A percentile compares a stretch with the other conserved stretches of the same genome.
Evolutionary conservation across 768 basidiomycete genomes (phyloP).

Genomic region (Butyriboletus loyo): DNA sequence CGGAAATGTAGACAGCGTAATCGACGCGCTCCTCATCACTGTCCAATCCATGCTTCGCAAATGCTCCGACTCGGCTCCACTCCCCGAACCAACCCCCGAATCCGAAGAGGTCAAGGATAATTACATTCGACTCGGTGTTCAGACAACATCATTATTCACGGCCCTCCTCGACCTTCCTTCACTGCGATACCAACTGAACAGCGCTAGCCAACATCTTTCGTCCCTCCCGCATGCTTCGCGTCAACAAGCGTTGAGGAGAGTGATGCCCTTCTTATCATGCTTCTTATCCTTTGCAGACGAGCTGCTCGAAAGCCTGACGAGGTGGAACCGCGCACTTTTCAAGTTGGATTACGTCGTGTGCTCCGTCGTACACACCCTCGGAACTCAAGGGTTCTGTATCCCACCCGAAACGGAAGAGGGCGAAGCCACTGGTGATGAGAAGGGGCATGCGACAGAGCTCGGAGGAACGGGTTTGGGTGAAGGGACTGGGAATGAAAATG

Average conservation of each 20-base stretch:
- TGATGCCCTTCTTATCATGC: constrained; percentile 72
- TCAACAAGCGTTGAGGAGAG: constrained; percentile 37
- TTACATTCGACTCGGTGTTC: constrained; percentile 51
- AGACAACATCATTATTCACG: constrained; percentile 44
- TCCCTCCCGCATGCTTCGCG: constrained; percentile 32
- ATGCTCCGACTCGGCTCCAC: constrained; percentile 28
- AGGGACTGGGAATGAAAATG: constrained; percentile 80
- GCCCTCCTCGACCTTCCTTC: constrained; percentile 45
- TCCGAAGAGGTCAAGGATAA: constrained; percentile 39
- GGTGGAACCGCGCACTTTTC: constrained; percentile 76
- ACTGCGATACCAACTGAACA: constrained; percentile 41
- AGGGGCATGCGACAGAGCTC: constrained; percentile 38
- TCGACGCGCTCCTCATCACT: constrained; percentile 62
- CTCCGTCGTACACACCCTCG: constrained; percentile 68
- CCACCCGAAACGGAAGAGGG: constrained; percentile 72
- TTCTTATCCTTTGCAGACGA: constrained; percentile 57
- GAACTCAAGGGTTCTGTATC: constrained; percentile 89
- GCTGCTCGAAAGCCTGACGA: constrained; percentile 53
- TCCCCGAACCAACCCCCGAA: constrained; percentile 9
- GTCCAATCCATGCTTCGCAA: constrained; percentile 57
- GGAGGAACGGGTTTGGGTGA: constrained; percentile 88
- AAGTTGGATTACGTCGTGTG: constrained; percentile 81
- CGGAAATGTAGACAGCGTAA: constrained; percentile 38
- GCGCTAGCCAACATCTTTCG: constrained; percentile 39
- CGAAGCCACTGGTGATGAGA: constrained; percentile 44